Conservation (phyloP, 495 filamentous ascomycete species). For the Aspergillus haitiensis region DNA sequence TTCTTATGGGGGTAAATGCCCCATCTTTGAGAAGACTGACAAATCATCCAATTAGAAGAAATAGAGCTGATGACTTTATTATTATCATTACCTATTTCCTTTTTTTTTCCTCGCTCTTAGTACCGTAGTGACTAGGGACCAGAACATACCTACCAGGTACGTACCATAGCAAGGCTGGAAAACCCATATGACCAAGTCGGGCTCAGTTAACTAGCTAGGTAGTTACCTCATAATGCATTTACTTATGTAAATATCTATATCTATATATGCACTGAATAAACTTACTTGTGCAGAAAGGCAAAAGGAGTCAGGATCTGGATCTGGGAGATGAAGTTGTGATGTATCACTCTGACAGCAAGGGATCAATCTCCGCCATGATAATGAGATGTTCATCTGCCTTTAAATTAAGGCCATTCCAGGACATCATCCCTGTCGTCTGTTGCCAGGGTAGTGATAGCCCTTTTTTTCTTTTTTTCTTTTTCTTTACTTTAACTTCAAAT, state of each 20-base stretch:
- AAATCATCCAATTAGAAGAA: constrained; percentile 25
- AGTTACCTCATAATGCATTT: background rate
- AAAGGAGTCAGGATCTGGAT: background rate
- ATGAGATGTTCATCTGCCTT: background rate
- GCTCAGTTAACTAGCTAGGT: background rate
- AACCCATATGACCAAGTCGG: background rate
- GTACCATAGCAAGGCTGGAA: background rate
- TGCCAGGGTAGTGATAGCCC: constrained; percentile 15
- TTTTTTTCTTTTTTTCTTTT: background rate
- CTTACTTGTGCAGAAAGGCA: background rate
- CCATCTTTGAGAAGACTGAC: constrained; percentile 23
- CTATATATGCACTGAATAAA: background rate
- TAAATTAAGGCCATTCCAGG: constrained; percentile 11
- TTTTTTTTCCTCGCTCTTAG: background rate
- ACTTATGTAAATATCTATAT: no score
- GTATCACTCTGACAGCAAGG: constrained; percentile 16
- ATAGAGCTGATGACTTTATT: constrained; percentile 3
- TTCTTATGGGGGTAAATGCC: constrained; percentile 21
- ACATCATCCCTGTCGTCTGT: constrained; percentile 12
- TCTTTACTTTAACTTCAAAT: background rate
- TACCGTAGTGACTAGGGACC: background rate
- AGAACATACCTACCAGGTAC: background rate
- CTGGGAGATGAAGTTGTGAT: constrained; percentile 3
- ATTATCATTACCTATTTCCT: background rate
- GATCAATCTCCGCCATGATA: constrained; percentile 12